These are phyloP conservation scores for Przewalskia tangutica DNA, from an alignment of 257 asterid species.

Conservation along the genomic window DNA sequence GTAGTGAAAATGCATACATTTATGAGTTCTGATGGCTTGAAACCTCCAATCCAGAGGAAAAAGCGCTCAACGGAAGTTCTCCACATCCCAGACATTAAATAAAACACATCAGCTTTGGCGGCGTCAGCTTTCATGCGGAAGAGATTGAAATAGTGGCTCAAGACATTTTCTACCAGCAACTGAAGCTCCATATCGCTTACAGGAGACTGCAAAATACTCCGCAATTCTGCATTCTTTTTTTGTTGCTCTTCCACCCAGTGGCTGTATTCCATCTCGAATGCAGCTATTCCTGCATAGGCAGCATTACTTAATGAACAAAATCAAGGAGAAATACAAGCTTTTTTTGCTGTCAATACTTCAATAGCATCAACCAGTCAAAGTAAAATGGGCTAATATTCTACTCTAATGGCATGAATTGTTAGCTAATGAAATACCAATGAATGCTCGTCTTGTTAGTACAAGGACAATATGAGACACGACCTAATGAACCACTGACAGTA, in stretches of 20 bases:
- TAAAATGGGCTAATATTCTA: not conserved
- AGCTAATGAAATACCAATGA: not conserved
- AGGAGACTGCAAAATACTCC: constrained; percentile 48
- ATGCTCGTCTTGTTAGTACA: not conserved
- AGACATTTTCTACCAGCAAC: constrained; percentile 37
- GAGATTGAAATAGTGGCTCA: constrained; percentile 61
- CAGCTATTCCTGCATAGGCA: constrained; percentile 40
- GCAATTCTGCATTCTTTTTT: constrained; percentile 45
- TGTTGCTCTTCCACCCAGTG: constrained; percentile 78
- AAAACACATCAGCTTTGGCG: constrained; percentile 73
- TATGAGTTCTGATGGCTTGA: constrained; percentile 78
- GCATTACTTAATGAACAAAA: not conserved
- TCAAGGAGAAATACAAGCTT: not conserved
- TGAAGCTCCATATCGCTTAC: constrained; percentile 49
- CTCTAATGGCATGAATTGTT: not conserved
- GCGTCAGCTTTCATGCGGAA: constrained; percentile 73
- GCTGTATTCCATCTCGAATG: constrained; percentile 69
- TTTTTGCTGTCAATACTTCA: not conserved
- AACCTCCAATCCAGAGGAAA: constrained; percentile 94
- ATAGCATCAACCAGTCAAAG: not conserved
- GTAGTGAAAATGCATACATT: constrained; percentile 27
- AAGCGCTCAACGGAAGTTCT: constrained; percentile 66
- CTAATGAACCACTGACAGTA: not conserved
- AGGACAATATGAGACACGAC: not conserved
- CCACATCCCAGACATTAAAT: constrained; percentile 78